Percentiles rank a stretch among this genome's conserved stretches.
These are phyloP conservation scores for Talaromyces adpressus DNA, from an alignment of 495 filamentous ascomycete genomes.

Conservation along the genomic window DNA sequence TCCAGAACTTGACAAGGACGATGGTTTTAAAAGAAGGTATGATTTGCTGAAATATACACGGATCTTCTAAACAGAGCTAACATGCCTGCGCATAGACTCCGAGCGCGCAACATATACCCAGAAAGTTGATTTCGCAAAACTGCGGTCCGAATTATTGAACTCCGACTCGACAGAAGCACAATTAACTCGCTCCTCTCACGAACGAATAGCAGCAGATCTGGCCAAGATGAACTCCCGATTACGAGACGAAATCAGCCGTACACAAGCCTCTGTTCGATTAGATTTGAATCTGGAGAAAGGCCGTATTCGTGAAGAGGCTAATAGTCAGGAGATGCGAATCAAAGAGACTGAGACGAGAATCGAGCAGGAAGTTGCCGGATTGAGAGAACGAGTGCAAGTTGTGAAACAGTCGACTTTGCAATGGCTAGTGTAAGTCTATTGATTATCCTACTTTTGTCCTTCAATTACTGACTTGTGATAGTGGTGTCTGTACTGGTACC, in stretches of 20 bases:
- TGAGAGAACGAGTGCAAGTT: slow-evolving; percentile 87
- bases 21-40: slow-evolving; percentile 93
- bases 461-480: slow-evolving; percentile 14
- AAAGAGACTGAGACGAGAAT: slow-evolving; percentile 98
- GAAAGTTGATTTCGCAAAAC: slow-evolving; percentile 98
- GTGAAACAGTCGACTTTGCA: slow-evolving; percentile 97
- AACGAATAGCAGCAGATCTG: slow-evolving; percentile 88
- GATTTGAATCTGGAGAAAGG: slow-evolving; percentile 98
- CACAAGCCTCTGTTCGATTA: slow-evolving; percentile 82
- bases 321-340: slow-evolving; percentile 94
- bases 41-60: background rate
- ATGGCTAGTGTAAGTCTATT: slow-evolving; percentile 71
- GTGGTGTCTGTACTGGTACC: slow-evolving; percentile 89
- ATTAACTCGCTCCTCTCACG: slow-evolving; percentile 82
- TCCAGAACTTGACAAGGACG: slow-evolving; percentile 94
- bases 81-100: slow-evolving; percentile 29
- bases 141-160: slow-evolving; percentile 86
- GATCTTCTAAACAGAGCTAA: background rate
- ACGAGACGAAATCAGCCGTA: slow-evolving; percentile 88
- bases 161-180: slow-evolving; percentile 85
- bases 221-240: slow-evolving; percentile 83
- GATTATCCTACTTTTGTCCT: background rate
- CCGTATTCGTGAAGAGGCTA: slow-evolving; percentile 91
- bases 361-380: slow-evolving; percentile 90
- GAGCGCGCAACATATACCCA: slow-evolving; percentile 83